phyloP scores from a whole-genome alignment of 2,329 filamentous ascomycete species.

The Arthrobotrys pseudoclavata region DNA sequence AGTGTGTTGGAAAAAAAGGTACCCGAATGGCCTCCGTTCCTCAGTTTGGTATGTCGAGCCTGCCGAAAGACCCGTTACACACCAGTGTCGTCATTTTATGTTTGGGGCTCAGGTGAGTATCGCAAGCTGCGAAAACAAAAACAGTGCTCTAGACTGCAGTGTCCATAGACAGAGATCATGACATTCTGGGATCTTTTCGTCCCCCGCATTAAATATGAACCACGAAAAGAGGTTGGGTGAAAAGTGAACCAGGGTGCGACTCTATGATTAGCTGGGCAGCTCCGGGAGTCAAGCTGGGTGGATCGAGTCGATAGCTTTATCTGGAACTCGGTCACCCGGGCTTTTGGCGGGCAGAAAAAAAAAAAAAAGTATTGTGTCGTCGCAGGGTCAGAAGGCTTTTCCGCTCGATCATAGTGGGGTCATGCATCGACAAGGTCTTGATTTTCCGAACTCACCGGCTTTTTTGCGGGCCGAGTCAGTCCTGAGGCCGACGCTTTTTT shows the following conservation, averaged over 20 bases:
- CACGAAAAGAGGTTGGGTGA: slow-evolving; percentile 5
- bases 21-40: slow-evolving; percentile 20
- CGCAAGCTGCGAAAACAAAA: background rate
- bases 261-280: slow-evolving; percentile 52
- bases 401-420: slow-evolving; percentile 41
- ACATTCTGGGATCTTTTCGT: background rate
- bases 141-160: background rate
- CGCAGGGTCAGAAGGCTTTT: slow-evolving; percentile 33
- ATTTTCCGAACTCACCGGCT: slow-evolving; percentile 47
- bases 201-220: slow-evolving; percentile 8
- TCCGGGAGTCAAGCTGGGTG: slow-evolving; percentile 19
- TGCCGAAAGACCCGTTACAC: slow-evolving; percentile 34
- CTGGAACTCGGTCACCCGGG: slow-evolving; percentile 50
- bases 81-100: slow-evolving; percentile 41
- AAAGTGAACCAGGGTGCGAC: slow-evolving; percentile 5
- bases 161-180: background rate
- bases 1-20: slow-evolving; percentile 26
- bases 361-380: slow-evolving; percentile 14
- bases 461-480: slow-evolving; percentile 43
- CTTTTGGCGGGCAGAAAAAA: slow-evolving; percentile 20
- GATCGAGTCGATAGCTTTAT: slow-evolving; percentile 55
- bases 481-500: slow-evolving; percentile 14
- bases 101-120: slow-evolving; percentile 11
- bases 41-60: slow-evolving; percentile 30
- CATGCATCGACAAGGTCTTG: slow-evolving; percentile 47